phyloP scores from a whole-genome alignment of 2,329 filamentous ascomycete species.

The Pseudocercospora vitis region DNA sequence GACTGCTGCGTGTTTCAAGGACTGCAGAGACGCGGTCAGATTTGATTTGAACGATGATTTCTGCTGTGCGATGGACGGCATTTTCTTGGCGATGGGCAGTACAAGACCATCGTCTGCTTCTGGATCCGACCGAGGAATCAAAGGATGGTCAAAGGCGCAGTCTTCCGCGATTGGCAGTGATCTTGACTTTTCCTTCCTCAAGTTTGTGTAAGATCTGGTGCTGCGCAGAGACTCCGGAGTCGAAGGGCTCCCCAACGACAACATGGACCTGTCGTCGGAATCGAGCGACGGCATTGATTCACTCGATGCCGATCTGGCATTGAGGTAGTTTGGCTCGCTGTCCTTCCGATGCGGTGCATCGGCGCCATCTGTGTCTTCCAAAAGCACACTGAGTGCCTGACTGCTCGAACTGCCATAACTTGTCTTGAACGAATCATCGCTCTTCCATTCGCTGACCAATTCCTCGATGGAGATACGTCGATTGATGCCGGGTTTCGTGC shows the following conservation, averaged over 20 bases:
- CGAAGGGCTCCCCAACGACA: slow-evolving; percentile 46
- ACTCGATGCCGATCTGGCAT: slow-evolving; percentile 55
- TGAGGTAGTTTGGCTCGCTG: slow-evolving; percentile 44
- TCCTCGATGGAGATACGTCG: slow-evolving; percentile 56
- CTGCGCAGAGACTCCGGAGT: slow-evolving; percentile 44
- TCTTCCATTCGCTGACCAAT: slow-evolving; percentile 56
- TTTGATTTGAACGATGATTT: slow-evolving; percentile 61
- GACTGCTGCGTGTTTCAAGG: slow-evolving; percentile 58
- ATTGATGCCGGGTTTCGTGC: slow-evolving; percentile 42
- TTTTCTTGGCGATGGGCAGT: slow-evolving; percentile 30
- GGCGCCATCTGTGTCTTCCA: slow-evolving; percentile 55
- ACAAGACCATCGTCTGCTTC: slow-evolving; percentile 38
- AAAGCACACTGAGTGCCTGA: slow-evolving; percentile 53
- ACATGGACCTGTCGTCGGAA: slow-evolving; percentile 48
- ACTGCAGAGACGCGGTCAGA: slow-evolving; percentile 61
- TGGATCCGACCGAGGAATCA: slow-evolving; percentile 45
- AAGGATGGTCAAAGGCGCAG: slow-evolving; percentile 58
- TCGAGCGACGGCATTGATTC: slow-evolving; percentile 59
- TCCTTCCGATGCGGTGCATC: slow-evolving; percentile 39
- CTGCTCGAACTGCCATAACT: slow-evolving; percentile 32
- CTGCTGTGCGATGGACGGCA: slow-evolving; percentile 43
- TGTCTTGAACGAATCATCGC: slow-evolving; percentile 42
- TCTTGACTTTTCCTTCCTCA: slow-evolving; percentile 50
- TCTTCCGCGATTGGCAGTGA: slow-evolving; percentile 54
- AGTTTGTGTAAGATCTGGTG: slow-evolving; percentile 37